phyloP scores from a whole-genome alignment of 1,139 yeast genomes.

The Yarrowia galli region DNA sequence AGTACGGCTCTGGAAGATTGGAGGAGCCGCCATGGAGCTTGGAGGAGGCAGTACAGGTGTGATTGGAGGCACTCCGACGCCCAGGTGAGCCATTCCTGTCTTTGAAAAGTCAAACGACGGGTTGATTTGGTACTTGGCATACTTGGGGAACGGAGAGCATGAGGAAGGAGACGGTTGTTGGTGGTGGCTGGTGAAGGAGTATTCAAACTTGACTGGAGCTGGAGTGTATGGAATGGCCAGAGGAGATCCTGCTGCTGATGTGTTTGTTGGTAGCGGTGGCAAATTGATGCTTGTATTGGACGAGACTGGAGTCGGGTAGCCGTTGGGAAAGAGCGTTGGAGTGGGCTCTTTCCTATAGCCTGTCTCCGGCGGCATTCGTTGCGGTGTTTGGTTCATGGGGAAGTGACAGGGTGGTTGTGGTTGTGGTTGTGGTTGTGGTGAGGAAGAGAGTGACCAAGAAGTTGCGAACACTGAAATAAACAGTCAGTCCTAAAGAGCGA shows the following conservation, averaged over 20 bases:
- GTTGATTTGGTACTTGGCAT: slow-evolving; percentile 29
- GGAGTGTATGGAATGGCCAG: slow-evolving; percentile 15
- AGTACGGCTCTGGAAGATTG: slow-evolving; percentile 17
- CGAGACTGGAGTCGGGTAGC: slow-evolving; percentile 24
- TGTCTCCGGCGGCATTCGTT: slow-evolving; percentile 5
- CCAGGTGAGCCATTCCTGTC: slow-evolving; percentile 22
- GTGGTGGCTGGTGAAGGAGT: background rate
- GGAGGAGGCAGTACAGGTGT: slow-evolving; percentile 32
- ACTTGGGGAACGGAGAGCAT: slow-evolving; percentile 20
- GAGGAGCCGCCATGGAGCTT: slow-evolving; percentile 13
- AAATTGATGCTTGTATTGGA: slow-evolving; percentile 17
- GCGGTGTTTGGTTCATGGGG: slow-evolving; percentile 25
- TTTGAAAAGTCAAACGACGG: slow-evolving; percentile 23
- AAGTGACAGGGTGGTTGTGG: background rate
- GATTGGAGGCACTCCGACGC: background rate
- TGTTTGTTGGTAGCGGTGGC: background rate
- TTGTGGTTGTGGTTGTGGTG: background rate
- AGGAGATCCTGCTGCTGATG: slow-evolving; percentile 18
- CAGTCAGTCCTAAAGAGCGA: no score
- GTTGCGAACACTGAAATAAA: no score
- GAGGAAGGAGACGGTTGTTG: slow-evolving; percentile 17
- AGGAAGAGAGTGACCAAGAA: no score
- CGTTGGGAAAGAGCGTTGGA: slow-evolving; percentile 9
- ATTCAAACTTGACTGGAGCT: slow-evolving; percentile 12
- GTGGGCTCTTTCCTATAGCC: background rate